Evolutionary conservation across 805 yeast genomes (phyloP), one percentile per base, ranked within the genome.

Genomic region (Yamadazyma tumulicola): DNA sequence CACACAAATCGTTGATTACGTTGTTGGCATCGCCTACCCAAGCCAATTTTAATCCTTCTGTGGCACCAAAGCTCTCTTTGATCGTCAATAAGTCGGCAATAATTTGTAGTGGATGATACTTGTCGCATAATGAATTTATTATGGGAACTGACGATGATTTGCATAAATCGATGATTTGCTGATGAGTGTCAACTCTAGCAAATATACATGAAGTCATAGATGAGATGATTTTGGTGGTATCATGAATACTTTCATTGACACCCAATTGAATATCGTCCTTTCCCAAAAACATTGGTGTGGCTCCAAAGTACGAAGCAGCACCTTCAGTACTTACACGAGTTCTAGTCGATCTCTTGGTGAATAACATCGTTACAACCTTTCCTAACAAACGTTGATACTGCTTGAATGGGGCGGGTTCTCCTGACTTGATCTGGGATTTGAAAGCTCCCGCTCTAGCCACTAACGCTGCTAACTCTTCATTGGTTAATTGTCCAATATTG

Each of bases 21-120:
- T 93, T 93, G 59, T 93, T 93, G 19, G 97, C 81, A 58, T 91
- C 98, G 40, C 98, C 98, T 13, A 93, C 79, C 98, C 98, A 91
- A 2, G 96, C 79, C 31, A 91, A 63, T 49, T 87, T 89, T 45
- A 88, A 71, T 4, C 77, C 79, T 43, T 75, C 57, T 1, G 73
- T 61, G 19, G 59, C 63, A 4, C 78, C 76, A 51, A 85, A 85
- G 4, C 79, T 61, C 61, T 93, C 97, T 45, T 81, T 78, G 40
- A 93, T 83, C 3, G 97, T 89, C 46, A 86, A 64, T 38, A 93
- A 49, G 58, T 93, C 98, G 38, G 97, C 80, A 44, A 93, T 84
- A 3, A 97, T 95, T 64, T 93, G 98, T 52, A 91, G 69, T 15
- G 98, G 98, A 59, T 93, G 98, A 63, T 74, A 93, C 39, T 67